phyloP scores from a whole-genome alignment of 2,329 filamentous ascomycete genomes.

The Eutypella sp. region DNA sequence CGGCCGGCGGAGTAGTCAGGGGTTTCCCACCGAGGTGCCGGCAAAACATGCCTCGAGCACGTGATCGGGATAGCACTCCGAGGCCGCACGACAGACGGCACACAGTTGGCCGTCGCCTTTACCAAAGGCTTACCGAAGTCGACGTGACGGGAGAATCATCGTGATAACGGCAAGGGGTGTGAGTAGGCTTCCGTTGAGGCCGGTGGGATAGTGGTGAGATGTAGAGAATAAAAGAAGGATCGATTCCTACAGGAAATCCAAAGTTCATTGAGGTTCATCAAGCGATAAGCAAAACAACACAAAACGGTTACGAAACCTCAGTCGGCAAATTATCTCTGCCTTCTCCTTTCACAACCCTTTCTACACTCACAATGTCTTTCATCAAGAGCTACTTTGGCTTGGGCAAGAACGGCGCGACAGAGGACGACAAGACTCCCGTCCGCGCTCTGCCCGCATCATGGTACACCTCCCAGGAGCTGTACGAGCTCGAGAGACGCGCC shows the following conservation, averaged over 20 bases:
- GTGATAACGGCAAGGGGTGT: background rate
- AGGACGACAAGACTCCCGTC: background rate
- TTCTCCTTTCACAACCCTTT: constrained; percentile 4
- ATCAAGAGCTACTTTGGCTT: constrained; percentile 35
- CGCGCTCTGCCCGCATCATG: constrained; percentile 44
- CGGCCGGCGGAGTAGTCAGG: background rate
- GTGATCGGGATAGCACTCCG: background rate
- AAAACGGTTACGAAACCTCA: background rate
- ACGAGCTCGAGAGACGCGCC: constrained; percentile 50
- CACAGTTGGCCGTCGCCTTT: background rate
- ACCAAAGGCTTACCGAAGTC: background rate
- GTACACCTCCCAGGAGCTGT: constrained; percentile 50
- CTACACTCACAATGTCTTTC: constrained; percentile 21
- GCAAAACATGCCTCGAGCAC: background rate
- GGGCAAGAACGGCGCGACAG: constrained; percentile 15
- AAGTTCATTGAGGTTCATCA: background rate
- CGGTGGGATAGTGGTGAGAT: background rate
- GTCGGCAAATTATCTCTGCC: background rate
- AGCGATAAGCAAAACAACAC: too few species aligned
- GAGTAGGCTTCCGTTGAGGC: background rate
- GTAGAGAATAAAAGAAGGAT: background rate
- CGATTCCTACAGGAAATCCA: background rate
- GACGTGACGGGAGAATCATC: background rate
- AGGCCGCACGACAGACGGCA: too few species aligned
- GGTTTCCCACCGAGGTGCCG: background rate